Evolutionary conservation across 1,284 basidiomycete genomes (phyloP), one percentile per base, ranked within the genome.

Genomic region (Coriolopsis trogii): DNA sequence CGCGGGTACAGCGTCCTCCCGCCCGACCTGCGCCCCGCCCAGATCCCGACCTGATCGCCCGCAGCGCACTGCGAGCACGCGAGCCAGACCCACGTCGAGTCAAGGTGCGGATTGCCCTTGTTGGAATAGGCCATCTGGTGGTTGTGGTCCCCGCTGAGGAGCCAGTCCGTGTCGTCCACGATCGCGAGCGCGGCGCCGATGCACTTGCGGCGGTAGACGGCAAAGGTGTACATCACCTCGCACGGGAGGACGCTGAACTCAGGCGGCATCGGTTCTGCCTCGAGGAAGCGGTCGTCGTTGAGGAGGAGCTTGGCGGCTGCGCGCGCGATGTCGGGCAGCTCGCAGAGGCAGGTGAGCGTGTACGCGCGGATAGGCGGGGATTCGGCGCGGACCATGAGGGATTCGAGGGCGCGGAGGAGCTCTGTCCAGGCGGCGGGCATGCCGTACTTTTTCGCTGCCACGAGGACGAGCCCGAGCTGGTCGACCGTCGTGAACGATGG

Each of bases 361-460:
- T 53, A 53, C 3, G 26, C 18, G 9, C 31, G 44, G 6, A 38
- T n/a, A 12, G 46, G 44, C 5, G 28, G 13, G 15, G 38, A 33
- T n/a, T n/a, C n/a, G 9, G 9, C 13, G 3, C 28, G 37, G 41
- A 25, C 12, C 4, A 39, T 6, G 56, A 25, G 82, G 63, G 60
- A 81, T 81, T 16, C 62, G 64, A 4, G 78, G 74, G 0, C 75
- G 72, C 28, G 82, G 58, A 40, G 76, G 13, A 87, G 71, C 1
- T 70, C 61, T 33, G 67, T 62, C 51, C 78, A 68, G 31, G 75
- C 78, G 5, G 69, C 67, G 1, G 66, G 47, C 51, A 87, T 73
- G 54, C 87, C 82, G 63, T 88, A 89, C 63, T 89, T 89, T 61
- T 72, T 63, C 3, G 85, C 83, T 1, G 80, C 77, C 21, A 64